A percentile compares a stretch with the other conserved stretches of the same genome.
Conservation (phyloP, 352 stramenopile genomes). For the Phytopythium delawarense region DNA sequence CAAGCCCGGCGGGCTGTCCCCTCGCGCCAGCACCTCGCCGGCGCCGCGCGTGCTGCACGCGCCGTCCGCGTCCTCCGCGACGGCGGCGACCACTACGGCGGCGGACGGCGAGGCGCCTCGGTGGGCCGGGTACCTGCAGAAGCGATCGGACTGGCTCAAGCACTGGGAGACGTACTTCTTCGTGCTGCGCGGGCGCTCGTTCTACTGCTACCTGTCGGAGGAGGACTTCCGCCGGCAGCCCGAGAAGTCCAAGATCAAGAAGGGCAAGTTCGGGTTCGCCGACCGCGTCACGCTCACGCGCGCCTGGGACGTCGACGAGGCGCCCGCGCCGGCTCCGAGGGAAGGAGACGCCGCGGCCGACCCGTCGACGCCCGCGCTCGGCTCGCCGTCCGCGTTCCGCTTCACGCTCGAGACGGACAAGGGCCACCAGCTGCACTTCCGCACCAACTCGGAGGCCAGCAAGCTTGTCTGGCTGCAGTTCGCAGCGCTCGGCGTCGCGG, state of each 20-base stretch:
- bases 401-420: conserved; percentile 84
- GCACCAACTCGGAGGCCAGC: conserved; percentile 74
- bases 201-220: conserved; percentile 85
- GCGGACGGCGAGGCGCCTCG: neutral
- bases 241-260: conserved; percentile 88
- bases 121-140: conserved; percentile 86
- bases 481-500: conserved; percentile 58
- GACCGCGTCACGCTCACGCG: conserved; percentile 72
- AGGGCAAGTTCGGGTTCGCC: conserved; percentile 82
- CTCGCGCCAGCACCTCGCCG: conserved; percentile 19
- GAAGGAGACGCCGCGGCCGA: too few relatives aligned
- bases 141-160: conserved; percentile 88
- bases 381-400: conserved; percentile 48
- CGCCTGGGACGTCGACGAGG: conserved; percentile 72
- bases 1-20: conserved; percentile 22
- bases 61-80: conserved; percentile 13
- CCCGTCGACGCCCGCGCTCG: conserved; percentile 8
- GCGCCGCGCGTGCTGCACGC: conserved; percentile 11
- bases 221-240: conserved; percentile 72
- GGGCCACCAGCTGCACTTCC: conserved; percentile 83
- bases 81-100: conserved; percentile 49
- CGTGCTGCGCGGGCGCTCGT: conserved; percentile 53
- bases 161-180: conserved; percentile 90
- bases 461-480: conserved; percentile 84
- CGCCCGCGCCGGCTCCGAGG: neutral